Percentiles rank a stretch among this genome's conserved stretches.
Conservation (phyloP, 2,329 filamentous ascomycete species). For the Hymenoscyphus albidus region DNA sequence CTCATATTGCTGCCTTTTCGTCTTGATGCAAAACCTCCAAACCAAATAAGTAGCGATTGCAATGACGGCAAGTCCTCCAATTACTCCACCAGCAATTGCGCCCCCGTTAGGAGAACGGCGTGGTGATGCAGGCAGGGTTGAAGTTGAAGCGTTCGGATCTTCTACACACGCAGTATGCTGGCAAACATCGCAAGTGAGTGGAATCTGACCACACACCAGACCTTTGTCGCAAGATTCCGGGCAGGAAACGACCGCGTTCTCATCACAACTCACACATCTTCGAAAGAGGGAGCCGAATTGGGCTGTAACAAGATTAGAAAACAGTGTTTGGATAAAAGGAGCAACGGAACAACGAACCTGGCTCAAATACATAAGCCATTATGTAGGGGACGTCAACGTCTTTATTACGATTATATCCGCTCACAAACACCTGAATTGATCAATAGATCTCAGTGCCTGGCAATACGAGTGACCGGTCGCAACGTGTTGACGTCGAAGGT, state of each 20-base stretch:
- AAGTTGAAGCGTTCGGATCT: constrained; percentile 29
- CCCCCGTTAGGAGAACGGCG: constrained; percentile 63
- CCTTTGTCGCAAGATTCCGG: constrained; percentile 34
- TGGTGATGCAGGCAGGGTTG: constrained; percentile 31
- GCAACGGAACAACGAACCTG: constrained; percentile 15
- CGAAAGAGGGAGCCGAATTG: constrained; percentile 43
- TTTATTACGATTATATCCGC: constrained; percentile 4
- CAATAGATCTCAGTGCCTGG: neutral
- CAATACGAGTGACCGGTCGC: neutral
- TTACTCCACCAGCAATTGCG: constrained; percentile 85
- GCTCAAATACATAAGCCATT: constrained; percentile 14
- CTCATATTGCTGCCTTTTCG: constrained; percentile 64
- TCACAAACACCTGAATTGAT: neutral
- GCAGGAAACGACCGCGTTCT: constrained; percentile 49
- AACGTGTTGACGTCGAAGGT: neutral
- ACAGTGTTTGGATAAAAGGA: neutral
- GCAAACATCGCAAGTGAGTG: constrained; percentile 57
- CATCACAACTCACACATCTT: constrained; percentile 55
- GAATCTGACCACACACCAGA: constrained; percentile 51
- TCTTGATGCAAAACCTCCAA: constrained; percentile 85
- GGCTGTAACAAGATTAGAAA: constrained; percentile 24
- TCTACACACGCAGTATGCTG: constrained; percentile 53
- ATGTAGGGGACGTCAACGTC: constrained; percentile 2
- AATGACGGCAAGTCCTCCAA: constrained; percentile 76
- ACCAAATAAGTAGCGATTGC: constrained; percentile 73